Evolutionary conservation across 2,329 filamentous ascomycete genomes (phyloP).

Genomic region (Hymenoscyphus scutula): DNA sequence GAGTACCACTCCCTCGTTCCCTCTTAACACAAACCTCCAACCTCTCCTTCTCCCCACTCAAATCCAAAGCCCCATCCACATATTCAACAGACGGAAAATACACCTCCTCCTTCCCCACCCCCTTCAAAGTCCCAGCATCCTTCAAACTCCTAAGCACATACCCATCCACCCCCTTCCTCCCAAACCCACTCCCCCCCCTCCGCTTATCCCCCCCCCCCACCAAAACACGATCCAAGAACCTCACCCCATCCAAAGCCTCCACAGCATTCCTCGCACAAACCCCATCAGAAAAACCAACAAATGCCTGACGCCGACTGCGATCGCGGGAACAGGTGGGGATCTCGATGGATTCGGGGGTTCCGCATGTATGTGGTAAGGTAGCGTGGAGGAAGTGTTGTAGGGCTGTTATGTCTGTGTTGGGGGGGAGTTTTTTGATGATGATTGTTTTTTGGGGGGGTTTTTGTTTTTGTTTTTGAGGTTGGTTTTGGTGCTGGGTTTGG

Average conservation of each 20-base stretch:
- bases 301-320: conserved; percentile 23
- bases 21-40: neutral
- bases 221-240: neutral
- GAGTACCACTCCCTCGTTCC: neutral
- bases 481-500: neutral
- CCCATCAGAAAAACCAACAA: conserved; percentile 19
- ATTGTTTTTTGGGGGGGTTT: conserved; percentile 23
- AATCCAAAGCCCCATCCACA: neutral
- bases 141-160: too few species aligned
- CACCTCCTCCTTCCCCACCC: neutral
- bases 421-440: conserved; percentile 25
- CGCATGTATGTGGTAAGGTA: neutral
- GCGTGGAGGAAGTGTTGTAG: conserved; percentile 16
- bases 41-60: neutral
- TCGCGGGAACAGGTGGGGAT: conserved; percentile 18
- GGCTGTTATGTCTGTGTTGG: conserved; percentile 3
- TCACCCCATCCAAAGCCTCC: conserved; percentile 1
- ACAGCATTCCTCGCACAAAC: conserved; percentile 5
- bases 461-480: too few species aligned
- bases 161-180: too few species aligned
- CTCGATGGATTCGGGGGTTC: conserved; percentile 15
- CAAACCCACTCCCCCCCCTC: too few species aligned
- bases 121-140: neutral
- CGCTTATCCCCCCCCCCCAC: neutral
- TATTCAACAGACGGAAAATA: neutral